Percentiles rank a stretch among this genome's conserved stretches.
These are phyloP conservation scores for Diaporthe eres DNA, from an alignment of 2,329 filamentous ascomycete species.

Conservation along the genomic window DNA sequence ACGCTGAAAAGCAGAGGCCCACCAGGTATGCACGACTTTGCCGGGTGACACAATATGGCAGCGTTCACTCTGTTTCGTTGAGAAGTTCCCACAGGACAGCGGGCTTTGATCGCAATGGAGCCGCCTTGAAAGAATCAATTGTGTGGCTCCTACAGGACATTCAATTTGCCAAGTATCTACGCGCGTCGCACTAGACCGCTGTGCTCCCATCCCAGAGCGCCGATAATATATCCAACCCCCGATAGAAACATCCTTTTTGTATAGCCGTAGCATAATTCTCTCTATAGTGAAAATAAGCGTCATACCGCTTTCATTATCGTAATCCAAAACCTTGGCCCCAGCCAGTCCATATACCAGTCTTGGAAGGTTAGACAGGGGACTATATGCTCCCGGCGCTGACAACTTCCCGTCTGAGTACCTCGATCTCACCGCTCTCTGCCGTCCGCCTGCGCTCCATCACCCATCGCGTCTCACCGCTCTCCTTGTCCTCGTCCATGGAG, in stretches of 20 bases:
- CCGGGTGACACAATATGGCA: neutral
- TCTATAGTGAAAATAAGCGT: constrained; percentile 16
- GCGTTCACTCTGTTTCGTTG: neutral
- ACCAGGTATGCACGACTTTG: neutral
- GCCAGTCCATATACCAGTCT: neutral
- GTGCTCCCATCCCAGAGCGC: neutral
- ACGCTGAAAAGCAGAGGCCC: neutral
- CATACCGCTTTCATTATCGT: constrained; percentile 22
- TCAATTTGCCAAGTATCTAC: constrained; percentile 27
- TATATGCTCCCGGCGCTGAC: constrained; percentile 69
- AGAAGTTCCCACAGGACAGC: neutral
- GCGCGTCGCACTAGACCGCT: neutral
- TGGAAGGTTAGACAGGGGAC: neutral
- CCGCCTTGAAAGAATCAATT: neutral
- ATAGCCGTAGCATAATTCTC: constrained; percentile 38
- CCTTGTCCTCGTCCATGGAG: constrained; percentile 68
- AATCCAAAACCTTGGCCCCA: neutral
- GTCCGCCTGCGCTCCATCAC: constrained; percentile 78
- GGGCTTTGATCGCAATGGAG: neutral
- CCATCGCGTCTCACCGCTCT: constrained; percentile 72
- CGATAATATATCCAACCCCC: constrained; percentile 8
- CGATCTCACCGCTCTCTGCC: constrained; percentile 74
- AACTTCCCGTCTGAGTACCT: constrained; percentile 76
- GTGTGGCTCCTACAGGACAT: neutral
- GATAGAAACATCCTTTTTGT: neutral